These are phyloP conservation scores for Hygrophorus pudorinus DNA, from an alignment of 768 basidiomycete genomes.

Conservation along the genomic window DNA sequence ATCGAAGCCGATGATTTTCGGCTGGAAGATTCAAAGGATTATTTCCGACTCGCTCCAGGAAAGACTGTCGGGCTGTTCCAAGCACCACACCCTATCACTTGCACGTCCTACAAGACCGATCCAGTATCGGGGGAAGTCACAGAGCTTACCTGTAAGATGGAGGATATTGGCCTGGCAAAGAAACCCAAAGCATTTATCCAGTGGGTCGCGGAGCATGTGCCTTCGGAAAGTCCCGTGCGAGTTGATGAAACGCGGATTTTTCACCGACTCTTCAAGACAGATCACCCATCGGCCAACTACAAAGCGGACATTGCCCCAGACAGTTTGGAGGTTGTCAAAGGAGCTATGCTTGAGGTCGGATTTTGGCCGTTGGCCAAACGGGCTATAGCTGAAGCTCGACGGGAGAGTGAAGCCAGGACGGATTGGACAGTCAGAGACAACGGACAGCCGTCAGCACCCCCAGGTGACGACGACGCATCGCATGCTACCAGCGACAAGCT, in stretches of 20 bases:
- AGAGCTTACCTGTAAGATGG: constrained; percentile 72
- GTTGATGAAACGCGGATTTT: constrained; percentile 91
- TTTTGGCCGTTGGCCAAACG: constrained; percentile 79
- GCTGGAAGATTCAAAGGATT: constrained; percentile 82
- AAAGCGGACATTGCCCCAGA: constrained; percentile 73
- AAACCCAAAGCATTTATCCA: constrained; percentile 95
- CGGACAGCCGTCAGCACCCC: constrained; percentile 23
- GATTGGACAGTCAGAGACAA: too few species aligned
- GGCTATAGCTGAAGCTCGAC: constrained; percentile 51
- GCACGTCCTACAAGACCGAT: constrained; percentile 80
- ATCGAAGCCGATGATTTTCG: constrained; percentile 95
- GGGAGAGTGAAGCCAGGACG: constrained; percentile 54
- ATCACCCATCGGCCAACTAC: constrained; percentile 80
- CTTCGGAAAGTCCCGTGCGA: constrained; percentile 70
- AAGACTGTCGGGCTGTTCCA: constrained; percentile 97
- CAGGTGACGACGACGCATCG: constrained; percentile 55
- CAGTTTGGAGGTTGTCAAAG: constrained; percentile 70
- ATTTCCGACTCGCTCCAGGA: constrained; percentile 95
- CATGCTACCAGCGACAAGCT: constrained; percentile 64
- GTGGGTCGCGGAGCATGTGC: constrained; percentile 85
- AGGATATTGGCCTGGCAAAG: constrained; percentile 47
- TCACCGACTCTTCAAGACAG: constrained; percentile 89
- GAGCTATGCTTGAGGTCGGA: constrained; percentile 80
- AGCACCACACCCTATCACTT: constrained; percentile 85
- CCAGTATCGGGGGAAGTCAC: constrained; percentile 58